Percentiles rank a stretch among this genome's conserved stretches.
These are phyloP conservation scores for Trametes gibbosa DNA, from an alignment of 768 basidiomycete species.

Conservation along the genomic window DNA sequence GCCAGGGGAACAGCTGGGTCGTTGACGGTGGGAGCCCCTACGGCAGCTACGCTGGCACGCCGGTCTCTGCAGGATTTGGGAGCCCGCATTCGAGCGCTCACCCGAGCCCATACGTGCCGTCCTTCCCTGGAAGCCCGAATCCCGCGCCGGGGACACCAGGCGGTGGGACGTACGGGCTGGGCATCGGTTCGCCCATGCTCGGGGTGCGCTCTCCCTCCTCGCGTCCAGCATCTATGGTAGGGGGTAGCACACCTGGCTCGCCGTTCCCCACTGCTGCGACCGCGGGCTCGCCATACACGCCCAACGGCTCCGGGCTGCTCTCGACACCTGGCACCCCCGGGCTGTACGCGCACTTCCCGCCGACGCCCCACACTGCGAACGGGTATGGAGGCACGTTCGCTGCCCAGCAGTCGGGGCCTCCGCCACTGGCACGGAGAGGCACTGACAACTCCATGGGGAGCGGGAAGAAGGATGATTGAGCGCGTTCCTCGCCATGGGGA, in stretches of 20 bases:
- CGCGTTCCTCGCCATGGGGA: background rate
- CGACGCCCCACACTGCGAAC: slow-evolving; percentile 32
- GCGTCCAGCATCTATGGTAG: slow-evolving; percentile 1
- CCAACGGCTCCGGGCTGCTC: slow-evolving; percentile 8
- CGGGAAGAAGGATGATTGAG: slow-evolving; percentile 32
- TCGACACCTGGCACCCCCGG: slow-evolving; percentile 19
- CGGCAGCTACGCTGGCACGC: slow-evolving; percentile 35
- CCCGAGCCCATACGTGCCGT: slow-evolving; percentile 6
- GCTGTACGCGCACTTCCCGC: slow-evolving; percentile 34
- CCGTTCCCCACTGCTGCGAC: slow-evolving; percentile 30
- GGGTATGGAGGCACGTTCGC: slow-evolving; percentile 21
- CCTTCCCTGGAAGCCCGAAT: slow-evolving; percentile 10
- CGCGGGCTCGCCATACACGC: slow-evolving; percentile 22
- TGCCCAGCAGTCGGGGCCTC: slow-evolving; percentile 17
- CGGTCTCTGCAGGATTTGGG: slow-evolving; percentile 31
- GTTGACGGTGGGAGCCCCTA: slow-evolving; percentile 51
- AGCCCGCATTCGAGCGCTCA: slow-evolving; percentile 23
- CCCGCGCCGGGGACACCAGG: slow-evolving; percentile 5
- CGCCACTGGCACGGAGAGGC: slow-evolving; percentile 14
- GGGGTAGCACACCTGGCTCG: slow-evolving; percentile 1
- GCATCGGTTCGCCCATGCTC: slow-evolving; percentile 13
- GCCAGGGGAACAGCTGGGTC: slow-evolving; percentile 60
- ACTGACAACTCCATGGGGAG: slow-evolving; percentile 14
- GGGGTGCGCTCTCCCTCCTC: slow-evolving; percentile 11
- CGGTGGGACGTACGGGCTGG: slow-evolving; percentile 10